Percentiles rank a stretch among this genome's conserved stretches.
Conservation (phyloP, 345 rosid species). For the Gossypium rotundifolium region DNA sequence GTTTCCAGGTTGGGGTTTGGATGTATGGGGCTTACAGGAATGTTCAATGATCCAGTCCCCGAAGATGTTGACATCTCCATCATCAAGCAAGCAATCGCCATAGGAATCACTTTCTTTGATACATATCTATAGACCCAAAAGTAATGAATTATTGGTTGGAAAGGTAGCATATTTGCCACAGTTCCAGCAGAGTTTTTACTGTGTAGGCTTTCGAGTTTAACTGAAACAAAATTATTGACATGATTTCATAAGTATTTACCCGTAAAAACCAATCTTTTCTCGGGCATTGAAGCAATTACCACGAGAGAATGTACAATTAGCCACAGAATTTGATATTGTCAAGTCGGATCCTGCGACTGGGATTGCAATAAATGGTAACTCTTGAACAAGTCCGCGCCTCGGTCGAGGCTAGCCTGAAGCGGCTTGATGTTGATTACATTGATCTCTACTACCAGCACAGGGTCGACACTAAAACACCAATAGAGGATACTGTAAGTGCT, state of each 20-base stretch:
- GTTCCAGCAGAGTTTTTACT: too few species aligned
- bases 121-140: slow-evolving; percentile 26
- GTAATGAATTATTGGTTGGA: slow-evolving; percentile 30
- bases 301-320: slow-evolving; percentile 29
- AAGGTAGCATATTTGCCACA: slow-evolving; percentile 12
- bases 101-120: slow-evolving; percentile 32
- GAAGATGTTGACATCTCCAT: slow-evolving; percentile 30
- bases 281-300: slow-evolving; percentile 32
- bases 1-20: too few species aligned
- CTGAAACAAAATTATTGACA: too few species aligned
- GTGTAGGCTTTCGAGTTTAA: too few species aligned
- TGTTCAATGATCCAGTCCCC: slow-evolving; percentile 23
- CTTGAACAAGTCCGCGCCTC: slow-evolving; percentile 23
- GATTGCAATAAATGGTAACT: slow-evolving; percentile 4
- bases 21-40: too few species aligned
- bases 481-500: background rate
- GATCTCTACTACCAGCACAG: too few species aligned
- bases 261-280: background rate
- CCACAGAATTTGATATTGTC: slow-evolving; percentile 31
- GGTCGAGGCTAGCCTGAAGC: too few species aligned
- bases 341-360: background rate
- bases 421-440: too few species aligned
- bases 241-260: too few species aligned
- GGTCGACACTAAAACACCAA: too few species aligned
- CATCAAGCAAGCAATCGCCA: slow-evolving; percentile 21